Evolutionary conservation across 306 rosid species (phyloP), one percentile per base, ranked within the genome.

Genomic region (Cucumis hystrix): DNA sequence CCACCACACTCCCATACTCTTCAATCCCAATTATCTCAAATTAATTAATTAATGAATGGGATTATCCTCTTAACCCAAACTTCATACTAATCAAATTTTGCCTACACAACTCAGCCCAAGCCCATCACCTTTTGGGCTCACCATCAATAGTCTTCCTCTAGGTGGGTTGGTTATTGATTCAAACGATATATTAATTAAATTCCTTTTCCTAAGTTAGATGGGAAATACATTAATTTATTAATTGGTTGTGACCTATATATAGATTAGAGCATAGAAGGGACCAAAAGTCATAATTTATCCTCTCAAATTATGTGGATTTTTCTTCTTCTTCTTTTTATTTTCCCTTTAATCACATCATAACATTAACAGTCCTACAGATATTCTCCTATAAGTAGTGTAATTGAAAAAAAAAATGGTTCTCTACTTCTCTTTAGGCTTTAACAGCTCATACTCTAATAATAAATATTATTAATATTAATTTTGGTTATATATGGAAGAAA

Each of bases 1-100:
- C 92, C 91, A 86, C 88, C 10, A 51, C 81, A 59, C 81, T 30
- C 68, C 5, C n/a, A 37, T 75, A 83, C 81, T 72, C 79, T 81
- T 59, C 85, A 80, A 8, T 65, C 5, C 8, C 21, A 65, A 37
- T 28, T 28, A 28, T 65, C 7, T 65, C 47, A 37, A 65, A 8
- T 9, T 16, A 65, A 65, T 7, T 64, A 3, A 8, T 9, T 16
- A 65, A 65, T 16, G 33, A 8, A 37, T 25, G 23, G 30, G 30
- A 14, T 4, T 37, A 30, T 62, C 12, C n/a, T 65, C 0, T 64
- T 61, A 61, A 25, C 13, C 64, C 11, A 25, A 4, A 13, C 8
- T 62, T 14, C 68, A 7, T 14, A 62, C 18, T 62, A 61, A 61
- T 61, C n/a, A 62, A 62, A 13, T 13, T 28, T 28, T 7, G 41